Conservation (phyloP, 2,329 filamentous ascomycete species). For the Didymella lethalis region DNA sequence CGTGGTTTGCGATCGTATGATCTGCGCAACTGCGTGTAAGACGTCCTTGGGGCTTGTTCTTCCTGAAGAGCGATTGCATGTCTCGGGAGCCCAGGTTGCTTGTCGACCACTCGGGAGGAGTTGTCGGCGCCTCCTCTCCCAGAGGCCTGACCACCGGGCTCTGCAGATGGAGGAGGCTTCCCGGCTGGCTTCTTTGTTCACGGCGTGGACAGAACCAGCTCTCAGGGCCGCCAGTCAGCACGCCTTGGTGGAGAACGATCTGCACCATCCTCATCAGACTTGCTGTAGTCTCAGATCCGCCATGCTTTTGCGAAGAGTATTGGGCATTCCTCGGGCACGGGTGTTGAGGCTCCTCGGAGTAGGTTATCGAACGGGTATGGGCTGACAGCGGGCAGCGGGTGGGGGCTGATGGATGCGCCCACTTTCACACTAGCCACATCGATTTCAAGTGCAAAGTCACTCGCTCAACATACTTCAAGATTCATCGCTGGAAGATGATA, state of each 20-base stretch:
- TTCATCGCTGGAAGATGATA: background rate
- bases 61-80: background rate
- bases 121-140: slow-evolving; percentile 1
- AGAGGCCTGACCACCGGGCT: background rate
- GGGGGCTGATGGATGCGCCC: background rate
- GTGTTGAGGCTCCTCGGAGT: background rate
- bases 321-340: background rate
- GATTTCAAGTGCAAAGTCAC: background rate
- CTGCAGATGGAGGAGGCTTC: background rate
- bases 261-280: background rate
- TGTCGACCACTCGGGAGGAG: background rate
- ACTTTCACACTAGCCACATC: background rate
- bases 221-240: no score
- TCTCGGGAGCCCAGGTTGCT: background rate
- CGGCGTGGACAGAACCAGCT: background rate
- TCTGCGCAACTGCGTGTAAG: background rate
- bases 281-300: background rate
- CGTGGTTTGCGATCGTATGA: slow-evolving; percentile 1
- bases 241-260: background rate
- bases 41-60: background rate
- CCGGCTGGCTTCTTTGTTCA: background rate
- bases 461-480: background rate
- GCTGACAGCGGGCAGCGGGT: slow-evolving; percentile 10
- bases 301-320: background rate
- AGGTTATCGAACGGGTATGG: background rate